Conservation (phyloP, 345 rosid species). For the Brassica nigra region DNA sequence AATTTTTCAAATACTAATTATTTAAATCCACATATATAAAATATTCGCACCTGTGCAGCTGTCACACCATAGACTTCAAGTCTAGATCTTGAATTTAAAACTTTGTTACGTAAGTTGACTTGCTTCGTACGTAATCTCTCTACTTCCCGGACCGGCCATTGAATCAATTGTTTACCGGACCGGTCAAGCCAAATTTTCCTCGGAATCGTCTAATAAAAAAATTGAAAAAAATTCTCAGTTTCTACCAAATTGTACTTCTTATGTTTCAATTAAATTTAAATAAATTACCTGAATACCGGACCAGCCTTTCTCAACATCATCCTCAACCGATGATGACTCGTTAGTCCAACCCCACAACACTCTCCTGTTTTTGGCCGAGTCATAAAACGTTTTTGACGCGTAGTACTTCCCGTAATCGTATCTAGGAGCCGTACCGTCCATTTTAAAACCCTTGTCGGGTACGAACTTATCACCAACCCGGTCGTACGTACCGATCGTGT, state of each 20-base stretch:
- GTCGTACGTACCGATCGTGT: constrained; percentile 53
- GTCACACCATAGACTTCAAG: constrained; percentile 58
- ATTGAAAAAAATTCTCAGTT: background rate
- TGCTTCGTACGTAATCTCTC: constrained; percentile 50
- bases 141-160: constrained; percentile 71
- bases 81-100: constrained; percentile 44
- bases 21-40: background rate
- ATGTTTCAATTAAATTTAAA: background rate
- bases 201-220: constrained; percentile 57
- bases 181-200: constrained; percentile 57
- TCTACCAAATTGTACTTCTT: background rate
- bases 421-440: constrained; percentile 47
- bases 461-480: constrained; percentile 42
- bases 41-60: constrained; percentile 56
- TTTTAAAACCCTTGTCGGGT: constrained; percentile 51
- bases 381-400: constrained; percentile 76
- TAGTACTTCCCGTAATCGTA: constrained; percentile 78
- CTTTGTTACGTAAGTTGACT: constrained; percentile 41
- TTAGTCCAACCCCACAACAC: constrained; percentile 74
- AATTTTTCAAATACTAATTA: background rate
- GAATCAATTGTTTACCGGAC: constrained; percentile 60
- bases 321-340: constrained; percentile 48
- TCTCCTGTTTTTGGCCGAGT: constrained; percentile 51
- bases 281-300: constrained; percentile 65
- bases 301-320: constrained; percentile 66